A percentile compares a stretch with the other conserved stretches of the same genome.
phyloP scores from a whole-genome alignment of 2,329 filamentous ascomycete species.

The Ascocoryne sarcoides region DNA sequence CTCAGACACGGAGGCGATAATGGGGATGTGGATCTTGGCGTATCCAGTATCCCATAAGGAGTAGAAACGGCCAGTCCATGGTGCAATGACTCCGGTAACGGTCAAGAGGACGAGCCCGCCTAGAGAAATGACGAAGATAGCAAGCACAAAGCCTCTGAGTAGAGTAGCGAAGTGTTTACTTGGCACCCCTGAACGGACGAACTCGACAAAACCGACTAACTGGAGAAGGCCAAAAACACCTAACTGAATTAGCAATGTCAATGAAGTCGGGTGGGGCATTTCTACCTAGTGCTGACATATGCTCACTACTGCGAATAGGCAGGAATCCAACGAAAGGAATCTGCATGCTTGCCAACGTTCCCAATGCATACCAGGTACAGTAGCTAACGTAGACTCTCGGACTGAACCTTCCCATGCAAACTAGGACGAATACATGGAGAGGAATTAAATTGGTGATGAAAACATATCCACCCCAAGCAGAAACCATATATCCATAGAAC shows the following conservation, averaged over 20 bases:
- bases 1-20: slow-evolving; percentile 98
- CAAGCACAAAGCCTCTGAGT: slow-evolving; percentile 64
- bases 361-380: slow-evolving; percentile 94
- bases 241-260: slow-evolving; percentile 30
- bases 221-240: slow-evolving; percentile 95
- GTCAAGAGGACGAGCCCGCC: slow-evolving; percentile 78
- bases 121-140: slow-evolving; percentile 65
- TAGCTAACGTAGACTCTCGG: slow-evolving; percentile 91
- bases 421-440: slow-evolving; percentile 84
- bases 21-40: slow-evolving; percentile 98
- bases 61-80: slow-evolving; percentile 98
- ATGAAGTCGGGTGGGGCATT: slow-evolving; percentile 7
- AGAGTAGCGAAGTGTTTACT: slow-evolving; percentile 92
- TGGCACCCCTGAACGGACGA: slow-evolving; percentile 77
- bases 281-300: slow-evolving; percentile 91
- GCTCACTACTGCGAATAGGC: slow-evolving; percentile 92
- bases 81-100: slow-evolving; percentile 82
- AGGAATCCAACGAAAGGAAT: slow-evolving; percentile 98
- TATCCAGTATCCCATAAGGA: slow-evolving; percentile 98
- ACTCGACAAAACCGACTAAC: slow-evolving; percentile 85
- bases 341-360: slow-evolving; percentile 96
- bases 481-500: slow-evolving; percentile 99
- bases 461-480: slow-evolving; percentile 98
- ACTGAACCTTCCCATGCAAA: slow-evolving; percentile 96
- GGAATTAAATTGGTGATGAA: slow-evolving; percentile 98